Evolutionary conservation across 495 filamentous ascomycete species (phyloP), one percentile per base, ranked within the genome.

Genomic region (Xylaria bambusicola): DNA sequence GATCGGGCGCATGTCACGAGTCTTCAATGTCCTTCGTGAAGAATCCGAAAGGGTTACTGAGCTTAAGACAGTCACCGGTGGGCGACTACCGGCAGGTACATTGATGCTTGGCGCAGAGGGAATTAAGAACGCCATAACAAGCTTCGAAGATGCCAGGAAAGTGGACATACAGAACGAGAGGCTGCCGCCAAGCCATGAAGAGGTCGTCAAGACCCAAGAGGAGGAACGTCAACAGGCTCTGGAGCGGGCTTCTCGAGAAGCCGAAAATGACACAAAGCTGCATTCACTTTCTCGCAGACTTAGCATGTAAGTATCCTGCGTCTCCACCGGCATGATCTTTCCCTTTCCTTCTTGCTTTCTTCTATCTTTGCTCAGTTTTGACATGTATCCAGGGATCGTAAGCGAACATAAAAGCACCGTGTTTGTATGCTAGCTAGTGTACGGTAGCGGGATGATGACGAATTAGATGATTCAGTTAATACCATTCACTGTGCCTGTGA

Each of bases 51-150:
- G 90, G 59, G 92, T 98, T 54, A 96, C 92, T 38, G 94, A 98
- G 74, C 85, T 98, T 72, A 98, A 98, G 83, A 97, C 93, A 29
- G 94, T 92, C 29, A 87, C 92, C 54, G 94, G 94, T 50, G 94
- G 95, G 40, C 86, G 93, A 72, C 84, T 98, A 52, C 94, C 94
- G 4, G 90, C 93, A 12, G 94, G 94, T 51, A 98, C 95, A 20
- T 85, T 98, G 46, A 98, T 98, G 93, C 84, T 98, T 24, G 94
- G 94, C 48, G 92, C 94, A 1, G 94, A 98, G 73, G 94, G 94
- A 31, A 98, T 98, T 77, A 98, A 98, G 80, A 92, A 97, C 67
- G 94, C 94, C n/a, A 98, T 98, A 62, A 90, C 82, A 72, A 94
- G 84, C 65, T 98, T 98, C 62, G 94, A 98, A 72, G 94, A 98